A percentile compares a stretch with the other conserved stretches of the same genome.
Evolutionary conservation across 225 moss, liverwort and hornwort species (phyloP).

Genomic region (Sphagnum tenellum): DNA sequence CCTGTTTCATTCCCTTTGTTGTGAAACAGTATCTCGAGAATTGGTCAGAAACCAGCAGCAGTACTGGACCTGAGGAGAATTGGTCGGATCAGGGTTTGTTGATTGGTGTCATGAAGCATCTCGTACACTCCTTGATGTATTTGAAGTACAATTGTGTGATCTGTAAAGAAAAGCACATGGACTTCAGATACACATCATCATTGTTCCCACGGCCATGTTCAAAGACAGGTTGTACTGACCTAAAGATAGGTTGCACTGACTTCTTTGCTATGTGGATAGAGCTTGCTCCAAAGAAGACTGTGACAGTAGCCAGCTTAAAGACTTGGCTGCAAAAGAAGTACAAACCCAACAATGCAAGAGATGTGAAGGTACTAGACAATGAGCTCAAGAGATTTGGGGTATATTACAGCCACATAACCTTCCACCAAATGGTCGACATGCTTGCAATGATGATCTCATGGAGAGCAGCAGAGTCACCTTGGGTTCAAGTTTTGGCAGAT

Average conservation of each 20-base stretch:
- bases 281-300: neutral
- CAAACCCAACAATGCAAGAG: neutral
- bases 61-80: conserved; percentile 3
- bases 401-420: neutral
- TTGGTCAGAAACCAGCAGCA: neutral
- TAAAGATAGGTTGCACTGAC: conserved; percentile 28
- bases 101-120: conserved; percentile 25
- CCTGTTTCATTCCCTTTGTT: conserved; percentile 35
- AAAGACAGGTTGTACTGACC: conserved; percentile 24
- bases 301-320: neutral
- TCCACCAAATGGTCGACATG: neutral
- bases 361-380: neutral
- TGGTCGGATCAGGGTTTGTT: conserved; percentile 5
- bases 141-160: conserved; percentile 23
- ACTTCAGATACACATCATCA: neutral
- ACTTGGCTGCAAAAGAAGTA: neutral
- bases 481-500: too few species aligned
- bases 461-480: too few species aligned
- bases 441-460: too few species aligned
- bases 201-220: neutral
- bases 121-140: conserved; percentile 16
- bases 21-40: conserved; percentile 16
- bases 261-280: neutral
- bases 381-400: neutral
- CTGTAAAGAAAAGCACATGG: conserved; percentile 4